Conservation (phyloP, 129 eudicot genomes). For the Flaveria brownii region DNA sequence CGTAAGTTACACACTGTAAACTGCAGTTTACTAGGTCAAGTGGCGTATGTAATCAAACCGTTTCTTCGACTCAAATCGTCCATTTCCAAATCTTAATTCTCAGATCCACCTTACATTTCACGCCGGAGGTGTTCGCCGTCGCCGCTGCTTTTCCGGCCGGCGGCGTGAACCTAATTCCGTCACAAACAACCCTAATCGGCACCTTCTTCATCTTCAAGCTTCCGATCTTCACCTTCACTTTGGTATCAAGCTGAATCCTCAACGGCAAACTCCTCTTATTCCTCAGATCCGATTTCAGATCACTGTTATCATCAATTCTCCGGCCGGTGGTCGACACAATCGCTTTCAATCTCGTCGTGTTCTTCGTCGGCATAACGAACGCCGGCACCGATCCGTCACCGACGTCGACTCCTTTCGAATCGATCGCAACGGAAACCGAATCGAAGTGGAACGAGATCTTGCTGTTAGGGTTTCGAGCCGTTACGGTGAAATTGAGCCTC, state of each 20-base stretch:
- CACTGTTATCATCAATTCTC: slow-evolving; percentile 33
- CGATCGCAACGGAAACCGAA: slow-evolving; percentile 35
- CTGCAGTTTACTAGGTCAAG: too few species aligned
- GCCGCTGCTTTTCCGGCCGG: slow-evolving; percentile 51
- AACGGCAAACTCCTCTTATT: slow-evolving; percentile 48
- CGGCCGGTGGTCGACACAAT: slow-evolving; percentile 31
- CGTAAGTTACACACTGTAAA: too few species aligned
- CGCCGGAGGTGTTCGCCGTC: slow-evolving; percentile 43
- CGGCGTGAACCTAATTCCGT: slow-evolving; percentile 41
- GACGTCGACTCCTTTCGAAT: slow-evolving; percentile 40
- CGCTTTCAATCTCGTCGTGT: slow-evolving; percentile 48
- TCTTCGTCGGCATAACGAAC: slow-evolving; percentile 47
- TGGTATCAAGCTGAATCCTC: slow-evolving; percentile 54
- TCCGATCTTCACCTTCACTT: slow-evolving; percentile 61
- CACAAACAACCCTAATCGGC: slow-evolving; percentile 57
- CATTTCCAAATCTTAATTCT: slow-evolving; percentile 68
- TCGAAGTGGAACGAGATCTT: slow-evolving; percentile 60
- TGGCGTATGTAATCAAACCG: slow-evolving; percentile 8
- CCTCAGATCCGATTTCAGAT: slow-evolving; percentile 45
- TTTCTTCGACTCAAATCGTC: slow-evolving; percentile 36
- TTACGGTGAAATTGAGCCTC: slow-evolving; percentile 53
- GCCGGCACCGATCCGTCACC: slow-evolving; percentile 58
- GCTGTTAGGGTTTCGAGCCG: slow-evolving; percentile 66
- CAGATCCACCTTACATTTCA: slow-evolving; percentile 70
- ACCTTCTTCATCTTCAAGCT: slow-evolving; percentile 57